A percentile compares a stretch with the other conserved stretches of the same genome.
Evolutionary conservation across 2,329 filamentous ascomycete genomes (phyloP).

Genomic region (Trichoderma lentiforme): DNA sequence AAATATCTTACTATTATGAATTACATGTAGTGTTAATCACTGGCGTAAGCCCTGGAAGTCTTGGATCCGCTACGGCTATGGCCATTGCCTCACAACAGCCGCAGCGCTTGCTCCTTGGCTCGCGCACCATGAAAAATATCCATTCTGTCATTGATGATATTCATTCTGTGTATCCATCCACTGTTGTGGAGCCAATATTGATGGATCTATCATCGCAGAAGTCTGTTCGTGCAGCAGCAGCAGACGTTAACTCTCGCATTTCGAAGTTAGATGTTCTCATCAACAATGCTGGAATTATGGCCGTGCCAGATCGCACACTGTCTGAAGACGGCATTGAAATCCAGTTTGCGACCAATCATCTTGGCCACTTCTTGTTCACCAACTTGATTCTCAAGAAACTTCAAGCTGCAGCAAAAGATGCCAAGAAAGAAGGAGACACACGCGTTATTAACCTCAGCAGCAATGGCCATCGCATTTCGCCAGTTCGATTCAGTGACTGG

Average conservation of each 20-base stretch:
- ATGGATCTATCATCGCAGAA: neutral
- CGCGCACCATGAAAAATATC: neutral
- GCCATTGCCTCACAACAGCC: neutral
- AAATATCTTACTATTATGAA: neutral
- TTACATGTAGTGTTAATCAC: neutral
- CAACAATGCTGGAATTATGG: neutral
- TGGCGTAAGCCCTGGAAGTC: neutral
- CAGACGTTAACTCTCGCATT: neutral
- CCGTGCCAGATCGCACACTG: neutral
- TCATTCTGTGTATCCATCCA: neutral
- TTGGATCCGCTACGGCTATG: neutral
- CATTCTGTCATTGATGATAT: neutral
- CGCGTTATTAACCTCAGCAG: neutral
- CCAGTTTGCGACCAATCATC: neutral
- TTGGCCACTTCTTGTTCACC: neutral
- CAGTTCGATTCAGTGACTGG: neutral
- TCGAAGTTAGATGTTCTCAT: neutral
- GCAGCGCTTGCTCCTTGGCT: neutral
- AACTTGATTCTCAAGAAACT: neutral
- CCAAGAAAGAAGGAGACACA: neutral
- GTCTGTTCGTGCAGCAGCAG: neutral
- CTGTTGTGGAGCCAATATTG: neutral
- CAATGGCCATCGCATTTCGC: neutral
- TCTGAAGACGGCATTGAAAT: neutral
- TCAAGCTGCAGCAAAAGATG: neutral